phyloP scores from a whole-genome alignment of 306 rosid species.

The Alnus rubra region DNA sequence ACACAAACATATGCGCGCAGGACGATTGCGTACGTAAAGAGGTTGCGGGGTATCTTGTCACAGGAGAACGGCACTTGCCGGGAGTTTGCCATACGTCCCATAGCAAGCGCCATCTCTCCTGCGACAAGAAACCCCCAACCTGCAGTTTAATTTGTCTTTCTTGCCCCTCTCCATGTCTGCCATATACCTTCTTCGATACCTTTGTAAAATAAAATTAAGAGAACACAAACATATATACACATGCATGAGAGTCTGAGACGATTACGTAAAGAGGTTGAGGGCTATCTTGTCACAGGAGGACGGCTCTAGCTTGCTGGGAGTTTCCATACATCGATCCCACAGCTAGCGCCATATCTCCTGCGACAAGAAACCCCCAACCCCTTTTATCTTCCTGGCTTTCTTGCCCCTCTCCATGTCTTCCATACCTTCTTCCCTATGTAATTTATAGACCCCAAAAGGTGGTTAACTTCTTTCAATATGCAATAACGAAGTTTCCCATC shows the following conservation, averaged over 20 bases:
- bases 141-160: too few species aligned
- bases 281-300: conserved; percentile 4
- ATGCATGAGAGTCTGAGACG: too few species aligned
- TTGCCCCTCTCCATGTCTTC: background rate
- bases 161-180: too few species aligned
- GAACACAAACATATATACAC: too few species aligned
- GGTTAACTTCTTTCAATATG: too few species aligned
- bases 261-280: too few species aligned
- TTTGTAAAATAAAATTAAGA: too few species aligned
- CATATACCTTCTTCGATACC: too few species aligned
- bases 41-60: background rate
- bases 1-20: too few species aligned
- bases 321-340: background rate
- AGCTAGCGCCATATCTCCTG: conserved; percentile 24
- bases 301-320: background rate
- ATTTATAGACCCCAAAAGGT: background rate
- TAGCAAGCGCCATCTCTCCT: conserved; percentile 22
- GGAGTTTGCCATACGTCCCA: background rate
- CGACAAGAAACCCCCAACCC: conserved; percentile 19
- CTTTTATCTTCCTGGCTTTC: too few species aligned
- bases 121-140: background rate
- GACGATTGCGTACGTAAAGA: too few species aligned
- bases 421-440: background rate
- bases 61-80: conserved; percentile 5
- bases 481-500: background rate